phyloP scores from a whole-genome alignment of 2,329 filamentous ascomycete species.

The Alternaria novae-zelandiae region DNA sequence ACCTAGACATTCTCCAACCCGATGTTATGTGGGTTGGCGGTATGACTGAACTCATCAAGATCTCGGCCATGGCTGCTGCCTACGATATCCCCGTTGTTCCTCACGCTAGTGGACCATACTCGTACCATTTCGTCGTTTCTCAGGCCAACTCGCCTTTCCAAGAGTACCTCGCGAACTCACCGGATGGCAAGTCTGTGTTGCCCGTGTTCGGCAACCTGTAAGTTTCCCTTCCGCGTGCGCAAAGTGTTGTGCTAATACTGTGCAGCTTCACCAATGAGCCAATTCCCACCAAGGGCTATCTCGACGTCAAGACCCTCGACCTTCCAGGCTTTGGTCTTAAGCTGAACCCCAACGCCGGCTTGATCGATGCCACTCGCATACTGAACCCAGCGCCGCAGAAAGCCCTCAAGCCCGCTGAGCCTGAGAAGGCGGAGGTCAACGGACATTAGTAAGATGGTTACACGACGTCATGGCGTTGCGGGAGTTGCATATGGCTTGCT shows the following conservation, averaged over 20 bases:
- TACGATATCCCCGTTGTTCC: conserved; percentile 95
- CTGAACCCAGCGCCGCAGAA: conserved; percentile 68
- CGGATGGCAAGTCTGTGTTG: conserved; percentile 86
- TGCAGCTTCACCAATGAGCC: conserved; percentile 14
- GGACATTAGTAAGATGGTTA: conserved; percentile 20
- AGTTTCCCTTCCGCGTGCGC: conserved; percentile 62
- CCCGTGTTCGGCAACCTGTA: conserved; percentile 93
- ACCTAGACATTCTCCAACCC: conserved; percentile 92
- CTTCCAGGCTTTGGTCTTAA: conserved; percentile 91
- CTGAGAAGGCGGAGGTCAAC: conserved; percentile 28
- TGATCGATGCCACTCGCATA: conserved; percentile 77
- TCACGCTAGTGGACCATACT: conserved; percentile 93
- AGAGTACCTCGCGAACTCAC: conserved; percentile 92
- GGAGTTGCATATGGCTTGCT: conserved; percentile 8
- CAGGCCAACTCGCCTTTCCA: conserved; percentile 95
- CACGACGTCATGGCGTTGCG: conserved; percentile 11
- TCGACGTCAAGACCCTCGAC: conserved; percentile 80
- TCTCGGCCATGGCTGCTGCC: conserved; percentile 85
- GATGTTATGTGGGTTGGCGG: conserved; percentile 98
- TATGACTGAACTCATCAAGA: conserved; percentile 88
- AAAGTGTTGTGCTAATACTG: neutral
- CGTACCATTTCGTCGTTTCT: conserved; percentile 94
- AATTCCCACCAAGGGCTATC: conserved; percentile 69
- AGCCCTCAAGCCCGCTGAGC: conserved; percentile 44
- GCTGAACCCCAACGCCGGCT: conserved; percentile 78